These are phyloP conservation scores for Zygoascus bituminiphila DNA, from an alignment of 805 yeast genomes.

Conservation along the genomic window DNA sequence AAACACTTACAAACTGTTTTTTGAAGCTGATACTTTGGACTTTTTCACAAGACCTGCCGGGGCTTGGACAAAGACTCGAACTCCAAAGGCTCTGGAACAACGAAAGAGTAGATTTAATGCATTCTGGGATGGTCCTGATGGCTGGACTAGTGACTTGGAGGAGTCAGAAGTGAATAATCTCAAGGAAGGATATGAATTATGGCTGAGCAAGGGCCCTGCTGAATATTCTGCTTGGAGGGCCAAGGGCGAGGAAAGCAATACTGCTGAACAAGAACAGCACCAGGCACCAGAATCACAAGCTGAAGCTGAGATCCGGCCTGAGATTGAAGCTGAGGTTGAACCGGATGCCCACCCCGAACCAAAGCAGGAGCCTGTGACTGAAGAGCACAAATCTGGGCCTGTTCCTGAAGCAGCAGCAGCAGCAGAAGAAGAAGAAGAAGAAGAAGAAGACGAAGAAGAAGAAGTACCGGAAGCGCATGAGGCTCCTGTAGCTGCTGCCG, in stretches of 20 bases:
- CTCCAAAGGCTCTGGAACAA: slow-evolving; percentile 7
- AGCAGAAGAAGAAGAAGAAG: slow-evolving; percentile 3
- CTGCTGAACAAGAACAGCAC: slow-evolving; percentile 7
- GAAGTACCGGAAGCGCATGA: not conserved
- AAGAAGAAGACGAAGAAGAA: slow-evolving; percentile 6
- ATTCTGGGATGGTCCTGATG: slow-evolving; percentile 44
- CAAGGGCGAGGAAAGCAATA: slow-evolving; percentile 1
- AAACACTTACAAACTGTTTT: slow-evolving; percentile 70
- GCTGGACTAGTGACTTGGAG: slow-evolving; percentile 46
- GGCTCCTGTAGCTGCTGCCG: slow-evolving; percentile 1
- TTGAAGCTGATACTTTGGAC: slow-evolving; percentile 73
- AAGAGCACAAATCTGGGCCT: not conserved
- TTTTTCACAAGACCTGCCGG: slow-evolving; percentile 57
- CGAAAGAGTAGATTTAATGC: slow-evolving; percentile 27
- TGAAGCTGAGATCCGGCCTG: not conserved
- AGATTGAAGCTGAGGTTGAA: not conserved
- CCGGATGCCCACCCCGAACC: slow-evolving; percentile 1
- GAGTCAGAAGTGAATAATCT: slow-evolving; percentile 30
- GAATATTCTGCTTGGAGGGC: slow-evolving; percentile 11
- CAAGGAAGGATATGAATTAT: slow-evolving; percentile 20
- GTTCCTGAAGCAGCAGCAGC: slow-evolving; percentile 1
- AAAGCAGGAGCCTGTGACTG: not conserved
- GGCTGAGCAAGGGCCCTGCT: slow-evolving; percentile 21
- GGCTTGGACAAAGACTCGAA: slow-evolving; percentile 6
- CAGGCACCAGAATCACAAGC: slow-evolving; percentile 8